Base-by-base conservation (phyloP, 805 yeast species). In the Sugiyamaella floridensis region DNA sequence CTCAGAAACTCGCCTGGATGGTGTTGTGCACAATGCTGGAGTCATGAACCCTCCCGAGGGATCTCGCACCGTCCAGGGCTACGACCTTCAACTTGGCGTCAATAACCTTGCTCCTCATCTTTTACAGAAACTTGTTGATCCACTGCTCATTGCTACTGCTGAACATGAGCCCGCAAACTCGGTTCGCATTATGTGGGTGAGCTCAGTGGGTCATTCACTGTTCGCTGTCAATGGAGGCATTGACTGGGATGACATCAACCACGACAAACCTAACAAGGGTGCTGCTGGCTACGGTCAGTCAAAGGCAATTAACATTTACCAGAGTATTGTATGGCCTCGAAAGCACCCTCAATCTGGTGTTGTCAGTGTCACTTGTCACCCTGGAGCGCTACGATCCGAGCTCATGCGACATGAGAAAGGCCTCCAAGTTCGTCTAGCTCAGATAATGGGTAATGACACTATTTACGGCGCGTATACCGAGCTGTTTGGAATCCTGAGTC, bases 71-170 rank as follows among this genome's bases (percentile, higher is more conserved):
- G 55, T 60, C 9, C 79, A 79, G 62, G 79, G 78, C 7, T 71
- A 67, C 52, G 82, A 79, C 46, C 49, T 67, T 40, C 78, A 75
- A 50, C 62, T 76, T 44, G 82, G 79, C 11, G 72, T 74, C 18
- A 79, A 78, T 59, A 69, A 61, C 20, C 55, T 78, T 16, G 82
- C 76, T 2, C 76, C 77, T 29, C 74, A 69, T 50, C 60, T 76
- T 15, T 62, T 79, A 16, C 72, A 75, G 53, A 69, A 69, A 50
- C 59, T 66, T 20, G 58, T 76, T 46, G 67, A 64, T 16, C 75
- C 76, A 6, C 54, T 74, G 3, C 52, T 78, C 19, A 51, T 68
- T 22, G 58, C 65, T 15, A 63, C 76, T 1, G 67, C 71, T 1
- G 52, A 61, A 40, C 50, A 50, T 1, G 61, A 64, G 12, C 57